Conservation (phyloP, 2,329 filamentous ascomycete genomes). For the Beauveria sp. region DNA sequence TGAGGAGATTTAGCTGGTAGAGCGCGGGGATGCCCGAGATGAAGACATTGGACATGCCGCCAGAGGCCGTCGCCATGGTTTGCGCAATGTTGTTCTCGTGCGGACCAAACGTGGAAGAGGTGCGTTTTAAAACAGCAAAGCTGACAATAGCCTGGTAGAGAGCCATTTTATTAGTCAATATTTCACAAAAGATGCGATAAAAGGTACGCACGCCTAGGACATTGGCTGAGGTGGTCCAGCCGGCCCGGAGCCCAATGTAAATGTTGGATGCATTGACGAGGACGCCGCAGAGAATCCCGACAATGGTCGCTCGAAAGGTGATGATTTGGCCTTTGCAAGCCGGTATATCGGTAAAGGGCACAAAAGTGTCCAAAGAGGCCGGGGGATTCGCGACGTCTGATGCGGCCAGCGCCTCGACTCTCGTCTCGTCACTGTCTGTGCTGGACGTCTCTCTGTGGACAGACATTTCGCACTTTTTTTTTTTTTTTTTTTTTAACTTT, state of each 20-base stretch:
- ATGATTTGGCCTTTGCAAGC: neutral
- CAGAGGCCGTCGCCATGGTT: constrained; percentile 8
- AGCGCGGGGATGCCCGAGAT: constrained; percentile 13
- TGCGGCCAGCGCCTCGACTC: neutral
- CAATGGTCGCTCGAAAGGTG: neutral
- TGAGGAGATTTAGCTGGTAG: constrained; percentile 11
- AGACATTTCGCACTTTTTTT: neutral
- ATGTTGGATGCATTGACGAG: constrained; percentile 9
- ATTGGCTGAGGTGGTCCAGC: constrained; percentile 8
- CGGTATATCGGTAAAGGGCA: neutral
- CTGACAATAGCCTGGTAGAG: neutral
- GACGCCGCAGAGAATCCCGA: constrained; percentile 1
- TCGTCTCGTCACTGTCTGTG: neutral
- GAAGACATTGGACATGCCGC: constrained; percentile 11
- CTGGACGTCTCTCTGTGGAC: neutral
- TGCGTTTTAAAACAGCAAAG: constrained; percentile 1
- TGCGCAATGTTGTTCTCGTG: constrained; percentile 13
- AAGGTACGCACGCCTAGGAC: neutral
- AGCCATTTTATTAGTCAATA: too few relatives aligned
- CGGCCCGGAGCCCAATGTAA: constrained; percentile 5
- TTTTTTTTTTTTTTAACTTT: too few relatives aligned
- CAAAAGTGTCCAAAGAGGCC: neutral
- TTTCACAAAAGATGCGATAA: neutral
- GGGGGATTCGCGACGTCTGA: too few relatives aligned
- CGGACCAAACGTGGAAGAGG: constrained; percentile 3